Base-by-base conservation (phyloP, 306 rosid genomes). In the Vigna mungo region DNA sequence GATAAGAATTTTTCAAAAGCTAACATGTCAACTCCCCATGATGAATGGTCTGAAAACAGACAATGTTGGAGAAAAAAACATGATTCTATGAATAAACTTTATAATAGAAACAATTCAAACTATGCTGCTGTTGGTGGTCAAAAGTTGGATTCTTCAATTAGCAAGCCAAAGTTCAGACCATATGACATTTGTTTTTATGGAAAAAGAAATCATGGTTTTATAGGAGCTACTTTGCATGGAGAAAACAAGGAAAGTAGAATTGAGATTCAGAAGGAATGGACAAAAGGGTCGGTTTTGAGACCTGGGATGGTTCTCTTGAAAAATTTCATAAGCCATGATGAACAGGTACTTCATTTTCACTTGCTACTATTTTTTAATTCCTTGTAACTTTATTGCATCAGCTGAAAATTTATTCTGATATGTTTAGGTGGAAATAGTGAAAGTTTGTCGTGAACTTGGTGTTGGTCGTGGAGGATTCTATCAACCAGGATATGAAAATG, bases 381-480 rank as follows among this genome's bases (percentile, higher is more conserved):
- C 11, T 39, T 39, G 39, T 25, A 75, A 10, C n/a, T 60, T 9
- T 1, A 39, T 23, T 27, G 7, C 1, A 21, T 51, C 17, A 14
- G 37, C 36, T 7, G 27, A 39, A 66, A 30, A 1, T 8, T 68
- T 34, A n/a, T 53, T 73, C 23, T 66, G 11, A 44, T 53, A 71
- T 53, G 77, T 83, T 43, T 53, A 90, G 92, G 90, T 88, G 4
- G 65, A 80, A 53, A 83, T 88, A 3, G 86, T 88, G 52, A 84
- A 78, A 47, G 81, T 3, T 6, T 87, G 90, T 18, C 86, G 79
- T 15, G 9, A 80, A 21, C 86, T 90, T 61, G 92, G 93, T n/a
- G n/a, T n/a, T n/a, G n/a, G n/a, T n/a, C 86, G 81, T 7, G 92
- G 93, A 20, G 97, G 91, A 39, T 90, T 92, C 80, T 92, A 90